These are phyloP conservation scores for Diaporthe citrichinensis DNA, from an alignment of 2,329 filamentous ascomycete species.

Conservation along the genomic window DNA sequence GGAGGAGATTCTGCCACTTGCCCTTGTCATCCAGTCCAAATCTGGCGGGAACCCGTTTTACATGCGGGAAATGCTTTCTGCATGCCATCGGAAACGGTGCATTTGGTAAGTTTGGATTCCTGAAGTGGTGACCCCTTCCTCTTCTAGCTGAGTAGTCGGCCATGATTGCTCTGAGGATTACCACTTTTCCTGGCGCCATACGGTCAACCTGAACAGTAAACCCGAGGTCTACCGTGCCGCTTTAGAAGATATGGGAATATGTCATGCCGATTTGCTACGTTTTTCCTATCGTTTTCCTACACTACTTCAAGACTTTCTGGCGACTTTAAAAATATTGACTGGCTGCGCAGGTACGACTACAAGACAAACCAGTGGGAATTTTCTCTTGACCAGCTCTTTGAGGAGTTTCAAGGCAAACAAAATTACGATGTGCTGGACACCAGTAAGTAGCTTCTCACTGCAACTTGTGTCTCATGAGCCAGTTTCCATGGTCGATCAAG, in stretches of 20 bases:
- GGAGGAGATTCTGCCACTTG: constrained; percentile 82
- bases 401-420: constrained; percentile 83
- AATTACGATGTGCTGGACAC: constrained; percentile 86
- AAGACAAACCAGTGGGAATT: constrained; percentile 86
- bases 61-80: constrained; percentile 90
- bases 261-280: not conserved
- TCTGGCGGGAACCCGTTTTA: constrained; percentile 92
- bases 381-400: constrained; percentile 87
- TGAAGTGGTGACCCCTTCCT: not conserved
- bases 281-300: not conserved
- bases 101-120: constrained; percentile 76
- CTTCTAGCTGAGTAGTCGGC: not conserved
- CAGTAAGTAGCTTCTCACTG: constrained; percentile 48
- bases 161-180: not conserved
- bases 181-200: not conserved
- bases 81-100: constrained; percentile 84
- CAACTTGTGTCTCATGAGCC: not conserved
- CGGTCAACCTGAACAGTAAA: not conserved
- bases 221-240: not conserved
- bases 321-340: not conserved
- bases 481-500: not conserved
- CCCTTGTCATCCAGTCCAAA: constrained; percentile 89
- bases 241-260: not conserved
- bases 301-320: not conserved
- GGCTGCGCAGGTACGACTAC: constrained; percentile 69